phyloP scores from a whole-genome alignment of 768 basidiomycete species.

The Neoboletus subvelutipes region DNA sequence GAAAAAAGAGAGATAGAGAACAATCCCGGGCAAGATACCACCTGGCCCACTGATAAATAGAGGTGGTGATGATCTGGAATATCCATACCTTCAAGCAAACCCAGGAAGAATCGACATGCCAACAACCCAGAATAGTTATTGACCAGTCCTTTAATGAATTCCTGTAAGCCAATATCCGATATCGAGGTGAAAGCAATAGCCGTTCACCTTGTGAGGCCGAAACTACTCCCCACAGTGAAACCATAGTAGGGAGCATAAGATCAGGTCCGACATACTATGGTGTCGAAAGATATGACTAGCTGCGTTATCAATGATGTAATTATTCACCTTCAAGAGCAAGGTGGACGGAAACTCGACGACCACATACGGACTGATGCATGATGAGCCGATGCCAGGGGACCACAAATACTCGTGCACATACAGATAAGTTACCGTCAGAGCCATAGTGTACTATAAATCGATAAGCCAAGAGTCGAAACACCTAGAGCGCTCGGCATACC shows the following conservation, averaged over 20 bases:
- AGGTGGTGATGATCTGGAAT: not conserved
- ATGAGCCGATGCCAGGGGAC: not conserved
- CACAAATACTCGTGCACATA: conserved; percentile 6
- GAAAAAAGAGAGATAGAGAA: conserved; percentile 56
- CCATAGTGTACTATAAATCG: conserved; percentile 32
- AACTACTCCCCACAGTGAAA: conserved; percentile 63
- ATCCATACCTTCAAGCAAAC: conserved; percentile 55
- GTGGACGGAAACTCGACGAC: conserved; percentile 59
- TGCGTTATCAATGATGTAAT: not conserved
- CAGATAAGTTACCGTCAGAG: conserved; percentile 32
- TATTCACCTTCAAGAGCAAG: conserved; percentile 48
- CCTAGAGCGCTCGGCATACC: conserved; percentile 3
- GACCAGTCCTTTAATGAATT: conserved; percentile 38
- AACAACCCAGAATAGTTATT: conserved; percentile 53
- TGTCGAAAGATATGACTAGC: not conserved
- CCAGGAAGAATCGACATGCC: conserved; percentile 48
- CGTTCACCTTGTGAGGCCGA: conserved; percentile 55
- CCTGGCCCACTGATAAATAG: conserved; percentile 33
- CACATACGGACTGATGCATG: conserved; percentile 43
- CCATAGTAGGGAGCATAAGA: conserved; percentile 58
- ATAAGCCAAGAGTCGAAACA: not conserved
- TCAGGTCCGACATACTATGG: conserved; percentile 47
- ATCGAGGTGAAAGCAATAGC: not conserved
- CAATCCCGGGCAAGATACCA: conserved; percentile 57
- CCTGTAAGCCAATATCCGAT: not conserved